Evolutionary conservation across 805 yeast species (phyloP), one percentile per base, ranked within the genome.

Genomic region (Saccharomycopsis fermentans): DNA sequence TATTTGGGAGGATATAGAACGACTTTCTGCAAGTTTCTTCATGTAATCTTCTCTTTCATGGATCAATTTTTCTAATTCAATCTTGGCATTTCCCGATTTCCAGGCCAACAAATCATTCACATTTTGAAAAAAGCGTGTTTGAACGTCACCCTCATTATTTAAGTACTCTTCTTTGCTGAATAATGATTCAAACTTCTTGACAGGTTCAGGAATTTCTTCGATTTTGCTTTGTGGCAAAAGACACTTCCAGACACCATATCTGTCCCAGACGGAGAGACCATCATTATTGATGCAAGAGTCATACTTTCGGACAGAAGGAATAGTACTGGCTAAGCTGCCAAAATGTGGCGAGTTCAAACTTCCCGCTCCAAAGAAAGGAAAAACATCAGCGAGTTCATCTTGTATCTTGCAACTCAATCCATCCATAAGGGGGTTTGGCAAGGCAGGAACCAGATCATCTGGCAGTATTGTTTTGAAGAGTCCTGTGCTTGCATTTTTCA

Each of bases 241-340:
- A 71, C 98, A 92, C 67, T 91, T 80, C 97, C 97, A 92, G 69
- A 83, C 80, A 0, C 97, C 98, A 24, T 78, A 76, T 39, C 80
- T 72, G 67, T 90, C 95, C 97, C 97, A 92, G 12, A 82, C 83
- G 0, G 89, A 80, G 6, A 78, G 71, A 2, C 99, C 98, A 8
- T 81, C 73, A 37, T 77, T 71, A 21, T 79, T 79, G 62, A 78
- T 64, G 70, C 98, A 92, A 52, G 79, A 75, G 56, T 79, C 75
- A 69, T 83, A 88, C 61, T 81, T 78, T 55, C 76, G 69, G 2
- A 78, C 73, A 0, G 83, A 73, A 2, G 96, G 95, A 6, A 77
- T 74, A 24, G 82, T 82, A 63, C 74, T 27, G 16, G 52, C 52
- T 16, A 34, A 32, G 5, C 21, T 16, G 26, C 35, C 54, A 19